Percentiles rank a stretch among this genome's conserved stretches.
phyloP scores from a whole-genome alignment of 2,329 filamentous ascomycete genomes.

The Aureobasidium sp. region DNA sequence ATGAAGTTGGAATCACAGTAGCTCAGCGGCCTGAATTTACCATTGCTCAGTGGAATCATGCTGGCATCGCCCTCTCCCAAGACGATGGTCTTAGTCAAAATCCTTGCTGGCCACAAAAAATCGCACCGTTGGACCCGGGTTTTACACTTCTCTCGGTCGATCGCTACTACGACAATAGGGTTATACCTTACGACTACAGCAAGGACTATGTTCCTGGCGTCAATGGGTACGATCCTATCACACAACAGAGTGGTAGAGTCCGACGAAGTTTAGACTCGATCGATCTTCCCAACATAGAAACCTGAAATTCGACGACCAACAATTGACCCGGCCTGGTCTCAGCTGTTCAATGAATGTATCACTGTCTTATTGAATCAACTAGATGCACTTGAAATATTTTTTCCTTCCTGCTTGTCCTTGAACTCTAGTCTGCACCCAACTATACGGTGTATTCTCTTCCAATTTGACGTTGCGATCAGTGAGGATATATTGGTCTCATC shows the following conservation, averaged over 20 bases:
- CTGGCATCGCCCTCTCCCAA: not conserved
- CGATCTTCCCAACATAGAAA: not conserved
- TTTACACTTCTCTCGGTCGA: not conserved
- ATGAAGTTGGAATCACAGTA: not conserved
- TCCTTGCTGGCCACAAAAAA: not conserved
- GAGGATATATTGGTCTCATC: too few relatives aligned
- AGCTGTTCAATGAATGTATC: too few relatives aligned
- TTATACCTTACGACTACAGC: not conserved
- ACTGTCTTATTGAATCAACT: too few relatives aligned
- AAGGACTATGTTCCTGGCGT: not conserved
- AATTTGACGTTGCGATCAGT: too few relatives aligned
- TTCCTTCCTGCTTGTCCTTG: too few relatives aligned
- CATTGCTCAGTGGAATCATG: not conserved
- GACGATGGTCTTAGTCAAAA: not conserved
- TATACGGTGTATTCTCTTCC: too few relatives aligned
- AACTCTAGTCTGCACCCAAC: too few relatives aligned
- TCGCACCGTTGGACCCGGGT: not conserved
- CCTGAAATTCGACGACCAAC: too few relatives aligned
- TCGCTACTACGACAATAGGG: not conserved
- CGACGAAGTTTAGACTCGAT: not conserved
- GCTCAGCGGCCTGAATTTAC: not conserved
- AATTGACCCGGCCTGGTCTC: too few relatives aligned
- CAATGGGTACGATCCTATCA: not conserved
- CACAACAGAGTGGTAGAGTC: not conserved
- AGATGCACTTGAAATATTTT: too few relatives aligned